Conservation (phyloP, 495 filamentous ascomycete genomes). For the Aspergillus campestris region DNA sequence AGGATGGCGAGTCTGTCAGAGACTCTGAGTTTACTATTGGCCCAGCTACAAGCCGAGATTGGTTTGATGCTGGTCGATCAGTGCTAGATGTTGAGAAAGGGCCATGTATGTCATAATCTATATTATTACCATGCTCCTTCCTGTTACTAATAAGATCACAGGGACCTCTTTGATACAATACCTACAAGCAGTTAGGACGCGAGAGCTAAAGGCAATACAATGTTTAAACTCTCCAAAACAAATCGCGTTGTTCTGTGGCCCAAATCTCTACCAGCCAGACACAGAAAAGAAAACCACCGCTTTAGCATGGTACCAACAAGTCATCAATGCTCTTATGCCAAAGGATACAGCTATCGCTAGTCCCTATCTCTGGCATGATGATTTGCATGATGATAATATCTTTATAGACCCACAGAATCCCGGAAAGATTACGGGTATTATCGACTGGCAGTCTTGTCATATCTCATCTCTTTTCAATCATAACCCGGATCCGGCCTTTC, state of each 20-base stretch:
- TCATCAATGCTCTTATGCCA: constrained; percentile 21
- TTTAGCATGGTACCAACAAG: constrained; percentile 18
- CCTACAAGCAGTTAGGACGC: constrained; percentile 17
- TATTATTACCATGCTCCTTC: background rate
- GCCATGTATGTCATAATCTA: constrained; percentile 17
- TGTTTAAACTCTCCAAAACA: constrained; percentile 16
- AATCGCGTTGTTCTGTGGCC: constrained; percentile 25
- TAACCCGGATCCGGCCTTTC: constrained; percentile 21
- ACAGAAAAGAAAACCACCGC: constrained; percentile 21
- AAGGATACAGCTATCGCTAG: constrained; percentile 16
- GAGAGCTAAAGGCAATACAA: constrained; percentile 21
- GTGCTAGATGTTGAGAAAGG: constrained; percentile 19
- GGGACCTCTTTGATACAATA: constrained; percentile 18
- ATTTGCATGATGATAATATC: constrained; percentile 35
- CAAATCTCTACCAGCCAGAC: constrained; percentile 25
- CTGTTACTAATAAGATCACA: constrained; percentile 10
- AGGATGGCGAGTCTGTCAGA: constrained; percentile 15
- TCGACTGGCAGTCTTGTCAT: constrained; percentile 32
- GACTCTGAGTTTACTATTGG: constrained; percentile 25
- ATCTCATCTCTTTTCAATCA: constrained; percentile 30
- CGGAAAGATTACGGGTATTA: constrained; percentile 25
- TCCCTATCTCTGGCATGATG: constrained; percentile 31
- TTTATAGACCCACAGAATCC: constrained; percentile 28
- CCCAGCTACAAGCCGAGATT: constrained; percentile 23
- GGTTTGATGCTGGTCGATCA: constrained; percentile 23